Evolutionary conservation across 306 rosid genomes (phyloP).

Genomic region (Castanospermum australe): DNA sequence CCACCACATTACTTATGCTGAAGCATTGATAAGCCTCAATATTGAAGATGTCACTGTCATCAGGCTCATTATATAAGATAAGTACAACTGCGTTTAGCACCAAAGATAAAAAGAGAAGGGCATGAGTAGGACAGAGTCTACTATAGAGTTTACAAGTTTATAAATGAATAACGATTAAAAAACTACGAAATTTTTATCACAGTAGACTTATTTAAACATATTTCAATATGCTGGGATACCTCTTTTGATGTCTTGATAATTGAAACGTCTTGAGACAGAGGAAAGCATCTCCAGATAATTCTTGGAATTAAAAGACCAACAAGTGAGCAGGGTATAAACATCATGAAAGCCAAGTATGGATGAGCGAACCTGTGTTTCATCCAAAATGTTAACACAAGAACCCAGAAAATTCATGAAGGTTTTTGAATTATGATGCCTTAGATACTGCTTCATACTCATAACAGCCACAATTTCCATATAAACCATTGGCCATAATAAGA

Average conservation of each 20-base stretch:
- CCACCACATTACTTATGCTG: not conserved
- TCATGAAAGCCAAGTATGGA: constrained; percentile 88
- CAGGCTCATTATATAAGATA: not conserved
- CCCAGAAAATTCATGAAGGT: constrained; percentile 23
- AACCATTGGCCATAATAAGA: not conserved
- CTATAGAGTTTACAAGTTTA: not conserved
- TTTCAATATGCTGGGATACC: constrained; percentile 49
- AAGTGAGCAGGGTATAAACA: constrained; percentile 85
- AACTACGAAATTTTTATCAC: not conserved
- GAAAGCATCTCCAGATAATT: constrained; percentile 60
- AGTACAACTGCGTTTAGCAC: not conserved
- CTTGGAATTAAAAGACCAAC: constrained; percentile 83
- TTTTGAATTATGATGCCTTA: constrained; percentile 17
- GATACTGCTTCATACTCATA: not conserved
- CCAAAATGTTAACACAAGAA: constrained; percentile 31
- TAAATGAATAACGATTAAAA: not conserved
- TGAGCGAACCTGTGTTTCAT: constrained; percentile 77
- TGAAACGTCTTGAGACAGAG: constrained; percentile 66
- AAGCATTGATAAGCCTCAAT: not conserved
- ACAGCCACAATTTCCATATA: not conserved
- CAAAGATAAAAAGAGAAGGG: not conserved
- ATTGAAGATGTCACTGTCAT: not conserved
- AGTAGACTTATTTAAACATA: not conserved
- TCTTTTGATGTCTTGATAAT: constrained; percentile 58
- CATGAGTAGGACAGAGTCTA: not conserved